Percentiles rank a stretch among this genome's conserved stretches.
These are phyloP conservation scores for Bothriochloa decipiens DNA, from an alignment of 176 grass and related monocot species.

Conservation along the genomic window DNA sequence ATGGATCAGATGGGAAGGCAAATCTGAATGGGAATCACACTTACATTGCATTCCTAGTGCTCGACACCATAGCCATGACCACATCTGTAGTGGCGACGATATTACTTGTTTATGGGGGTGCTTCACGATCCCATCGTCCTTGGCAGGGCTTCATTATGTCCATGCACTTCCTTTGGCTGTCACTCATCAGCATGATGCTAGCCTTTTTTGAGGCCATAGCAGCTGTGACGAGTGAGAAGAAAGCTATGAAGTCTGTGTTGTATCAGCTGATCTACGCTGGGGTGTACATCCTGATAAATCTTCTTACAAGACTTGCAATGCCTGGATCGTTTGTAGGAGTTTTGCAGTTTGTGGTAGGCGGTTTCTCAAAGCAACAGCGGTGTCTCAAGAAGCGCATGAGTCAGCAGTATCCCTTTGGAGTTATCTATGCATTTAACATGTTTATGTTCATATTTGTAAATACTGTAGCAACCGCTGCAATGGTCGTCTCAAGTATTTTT, in stretches of 20 bases:
- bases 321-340: no score
- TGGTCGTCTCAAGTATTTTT: no score
- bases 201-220: background rate
- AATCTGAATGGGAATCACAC: conserved; percentile 16
- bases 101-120: background rate
- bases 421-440: no score
- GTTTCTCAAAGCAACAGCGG: no score
- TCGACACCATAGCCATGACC: conserved; percentile 41
- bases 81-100: background rate
- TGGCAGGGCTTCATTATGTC: background rate
- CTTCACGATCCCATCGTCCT: background rate
- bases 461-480: no score
- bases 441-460: no score
- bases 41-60: background rate
- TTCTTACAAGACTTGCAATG: background rate
- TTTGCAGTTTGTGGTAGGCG: no score
- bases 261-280: background rate
- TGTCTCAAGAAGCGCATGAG: no score
- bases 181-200: background rate
- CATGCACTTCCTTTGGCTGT: background rate
- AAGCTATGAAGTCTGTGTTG: background rate
- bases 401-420: no score
- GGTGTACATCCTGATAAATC: background rate
- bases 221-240: background rate
- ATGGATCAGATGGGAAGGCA: conserved; percentile 42